phyloP scores from a whole-genome alignment of 768 basidiomycete species.

The Ramaria rubella region DNA sequence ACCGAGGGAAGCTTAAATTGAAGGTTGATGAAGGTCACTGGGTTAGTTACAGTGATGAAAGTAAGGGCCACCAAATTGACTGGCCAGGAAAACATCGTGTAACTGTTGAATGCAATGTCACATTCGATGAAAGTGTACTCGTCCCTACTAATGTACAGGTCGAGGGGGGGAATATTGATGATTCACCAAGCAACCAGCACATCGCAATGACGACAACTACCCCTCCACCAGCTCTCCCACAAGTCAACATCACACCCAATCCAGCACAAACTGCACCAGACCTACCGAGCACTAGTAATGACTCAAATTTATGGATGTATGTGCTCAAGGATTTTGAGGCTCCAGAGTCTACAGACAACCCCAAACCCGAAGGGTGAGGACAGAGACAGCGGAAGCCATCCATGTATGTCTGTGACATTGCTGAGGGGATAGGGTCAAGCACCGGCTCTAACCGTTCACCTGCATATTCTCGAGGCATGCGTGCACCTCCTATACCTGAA shows the following conservation, averaged over 20 bases:
- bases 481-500: background rate
- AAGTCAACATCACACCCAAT: no score
- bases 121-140: no score
- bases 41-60: conserved; percentile 29
- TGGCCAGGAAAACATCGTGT: conserved; percentile 25
- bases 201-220: no score
- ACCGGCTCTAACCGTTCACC: background rate
- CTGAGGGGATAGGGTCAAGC: background rate
- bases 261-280: no score
- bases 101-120: conserved; percentile 23
- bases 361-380: background rate
- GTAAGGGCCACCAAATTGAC: conserved; percentile 28
- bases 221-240: no score
- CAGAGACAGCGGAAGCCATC: background rate
- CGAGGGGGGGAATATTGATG: no score
- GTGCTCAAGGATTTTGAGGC: no score
- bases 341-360: no score
- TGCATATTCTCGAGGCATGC: background rate
- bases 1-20: conserved; percentile 23
- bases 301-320: no score
- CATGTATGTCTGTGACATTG: background rate
- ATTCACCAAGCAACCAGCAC: no score
- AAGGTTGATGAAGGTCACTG: conserved; percentile 24
- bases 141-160: no score
- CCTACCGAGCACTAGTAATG: no score